These are phyloP conservation scores for Blastomyces silverae DNA, from an alignment of 2,329 filamentous ascomycete species.

Conservation along the genomic window DNA sequence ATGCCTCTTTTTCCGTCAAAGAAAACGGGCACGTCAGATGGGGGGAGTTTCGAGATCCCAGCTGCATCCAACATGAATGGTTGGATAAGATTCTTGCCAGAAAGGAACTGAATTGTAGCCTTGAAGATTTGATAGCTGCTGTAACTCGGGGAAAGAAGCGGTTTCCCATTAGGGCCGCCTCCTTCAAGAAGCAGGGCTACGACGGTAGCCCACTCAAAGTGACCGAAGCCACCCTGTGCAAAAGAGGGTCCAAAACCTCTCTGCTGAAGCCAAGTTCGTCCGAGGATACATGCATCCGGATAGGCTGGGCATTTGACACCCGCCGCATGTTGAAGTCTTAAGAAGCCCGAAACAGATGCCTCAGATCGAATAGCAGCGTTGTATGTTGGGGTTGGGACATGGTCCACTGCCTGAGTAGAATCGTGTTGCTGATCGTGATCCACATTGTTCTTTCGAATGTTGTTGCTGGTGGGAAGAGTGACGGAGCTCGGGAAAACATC, in stretches of 20 bases:
- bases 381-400: conserved; percentile 68
- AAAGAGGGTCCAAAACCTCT: conserved; percentile 67
- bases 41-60: conserved; percentile 27
- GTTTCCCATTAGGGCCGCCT: conserved; percentile 64
- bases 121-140: conserved; percentile 95
- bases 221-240: conserved; percentile 77
- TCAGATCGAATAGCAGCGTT: conserved; percentile 80
- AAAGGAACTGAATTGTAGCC: conserved; percentile 80
- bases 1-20: conserved; percentile 68
- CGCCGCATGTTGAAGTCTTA: conserved; percentile 66
- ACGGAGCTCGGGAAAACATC: conserved; percentile 65
- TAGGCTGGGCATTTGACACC: conserved; percentile 65
- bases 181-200: conserved; percentile 72
- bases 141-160: conserved; percentile 69
- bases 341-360: conserved; percentile 62
- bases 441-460: conserved; percentile 53
- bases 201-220: conserved; percentile 82
- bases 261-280: conserved; percentile 82
- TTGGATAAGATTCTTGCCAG: conserved; percentile 65
- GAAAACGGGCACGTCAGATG: conserved; percentile 57
- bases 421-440: conserved; percentile 39
- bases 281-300: conserved; percentile 76
- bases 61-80: conserved; percentile 48
- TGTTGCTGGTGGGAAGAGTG: conserved; percentile 62
- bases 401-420: background rate